phyloP scores from a whole-genome alignment of 1,284 basidiomycete species.

The Agroathelia rolfsii region DNA sequence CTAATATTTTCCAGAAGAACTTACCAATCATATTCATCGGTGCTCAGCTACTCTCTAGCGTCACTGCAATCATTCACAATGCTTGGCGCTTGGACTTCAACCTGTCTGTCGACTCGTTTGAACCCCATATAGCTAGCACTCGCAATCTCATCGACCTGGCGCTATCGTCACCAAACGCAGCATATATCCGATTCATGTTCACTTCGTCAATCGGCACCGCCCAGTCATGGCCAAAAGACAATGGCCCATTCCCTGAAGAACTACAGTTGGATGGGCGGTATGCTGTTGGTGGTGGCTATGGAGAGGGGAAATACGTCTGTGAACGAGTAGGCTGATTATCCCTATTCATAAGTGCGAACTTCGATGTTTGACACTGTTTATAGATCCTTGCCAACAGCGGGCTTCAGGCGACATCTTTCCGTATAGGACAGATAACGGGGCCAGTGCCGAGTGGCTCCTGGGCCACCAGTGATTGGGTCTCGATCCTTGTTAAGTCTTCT shows the following conservation, averaged over 20 bases:
- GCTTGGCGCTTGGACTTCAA: constrained; percentile 23
- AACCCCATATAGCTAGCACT: constrained; percentile 14
- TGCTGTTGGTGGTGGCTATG: constrained; percentile 13
- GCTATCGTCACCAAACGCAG: constrained; percentile 7
- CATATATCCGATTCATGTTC: constrained; percentile 10
- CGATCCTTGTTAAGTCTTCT: constrained; percentile 24
- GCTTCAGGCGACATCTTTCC: constrained; percentile 2
- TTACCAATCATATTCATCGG: no score
- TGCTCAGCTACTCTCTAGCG: constrained; percentile 9
- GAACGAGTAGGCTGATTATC: constrained; percentile 15
- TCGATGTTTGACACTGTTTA: no score
- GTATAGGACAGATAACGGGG: constrained; percentile 1
- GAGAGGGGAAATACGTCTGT: constrained; percentile 16
- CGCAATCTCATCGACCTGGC: constrained; percentile 17
- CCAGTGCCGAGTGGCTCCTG: constrained; percentile 24
- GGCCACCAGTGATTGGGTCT: constrained; percentile 27
- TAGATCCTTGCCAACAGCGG: constrained; percentile 4
- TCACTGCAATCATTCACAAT: constrained; percentile 19
- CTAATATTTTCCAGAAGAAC: no score
- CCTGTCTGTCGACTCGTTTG: constrained; percentile 17
- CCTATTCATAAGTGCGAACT: no score
- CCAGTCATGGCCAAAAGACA: background rate
- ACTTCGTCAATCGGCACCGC: constrained; percentile 11
- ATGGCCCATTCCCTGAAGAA: constrained; percentile 1
- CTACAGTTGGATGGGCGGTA: constrained; percentile 8